A percentile compares a stretch with the other conserved stretches of the same genome.
These are phyloP conservation scores for Chytriomyces hyalinus DNA, from an alignment of 192 early-diverging fungal species.

Conservation along the genomic window DNA sequence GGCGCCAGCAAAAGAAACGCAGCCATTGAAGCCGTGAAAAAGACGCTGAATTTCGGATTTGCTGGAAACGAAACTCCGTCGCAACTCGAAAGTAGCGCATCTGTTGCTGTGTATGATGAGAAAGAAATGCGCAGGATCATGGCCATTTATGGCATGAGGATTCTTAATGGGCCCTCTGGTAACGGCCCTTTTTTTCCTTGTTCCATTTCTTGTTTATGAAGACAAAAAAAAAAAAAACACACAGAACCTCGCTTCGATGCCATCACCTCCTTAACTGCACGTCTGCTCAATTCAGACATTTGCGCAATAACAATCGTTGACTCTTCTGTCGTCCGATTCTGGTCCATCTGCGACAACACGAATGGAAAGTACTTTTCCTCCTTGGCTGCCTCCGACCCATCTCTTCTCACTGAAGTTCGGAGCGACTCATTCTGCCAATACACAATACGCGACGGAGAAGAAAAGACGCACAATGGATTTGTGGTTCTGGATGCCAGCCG, in stretches of 20 bases:
- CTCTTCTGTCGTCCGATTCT: slow-evolving; percentile 6
- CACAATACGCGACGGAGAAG: slow-evolving; percentile 26
- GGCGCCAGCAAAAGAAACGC: background rate
- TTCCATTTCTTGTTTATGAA: background rate
- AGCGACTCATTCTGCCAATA: slow-evolving; percentile 38
- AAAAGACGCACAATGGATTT: slow-evolving; percentile 12
- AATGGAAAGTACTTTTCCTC: slow-evolving; percentile 10
- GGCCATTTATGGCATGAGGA: slow-evolving; percentile 24
- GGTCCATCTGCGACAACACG: slow-evolving; percentile 29
- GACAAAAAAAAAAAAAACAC: background rate
- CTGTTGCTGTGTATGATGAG: slow-evolving; percentile 13
- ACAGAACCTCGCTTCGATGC: slow-evolving; percentile 28
- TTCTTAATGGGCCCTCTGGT: slow-evolving; percentile 3
- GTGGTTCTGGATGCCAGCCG: slow-evolving; percentile 37
- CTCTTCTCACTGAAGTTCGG: background rate
- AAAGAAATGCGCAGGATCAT: slow-evolving; percentile 18
- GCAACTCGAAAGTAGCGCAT: background rate
- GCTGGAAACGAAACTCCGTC: background rate
- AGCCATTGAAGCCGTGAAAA: background rate
- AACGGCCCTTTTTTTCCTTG: background rate
- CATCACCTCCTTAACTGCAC: slow-evolving; percentile 27
- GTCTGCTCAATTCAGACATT: slow-evolving; percentile 24
- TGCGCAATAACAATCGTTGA: slow-evolving; percentile 31
- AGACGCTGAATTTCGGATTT: slow-evolving; percentile 2
- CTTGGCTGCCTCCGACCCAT: slow-evolving; percentile 1